These are phyloP conservation scores for Arabis hirsuta DNA, from an alignment of 345 rosid genomes.

Conservation along the genomic window DNA sequence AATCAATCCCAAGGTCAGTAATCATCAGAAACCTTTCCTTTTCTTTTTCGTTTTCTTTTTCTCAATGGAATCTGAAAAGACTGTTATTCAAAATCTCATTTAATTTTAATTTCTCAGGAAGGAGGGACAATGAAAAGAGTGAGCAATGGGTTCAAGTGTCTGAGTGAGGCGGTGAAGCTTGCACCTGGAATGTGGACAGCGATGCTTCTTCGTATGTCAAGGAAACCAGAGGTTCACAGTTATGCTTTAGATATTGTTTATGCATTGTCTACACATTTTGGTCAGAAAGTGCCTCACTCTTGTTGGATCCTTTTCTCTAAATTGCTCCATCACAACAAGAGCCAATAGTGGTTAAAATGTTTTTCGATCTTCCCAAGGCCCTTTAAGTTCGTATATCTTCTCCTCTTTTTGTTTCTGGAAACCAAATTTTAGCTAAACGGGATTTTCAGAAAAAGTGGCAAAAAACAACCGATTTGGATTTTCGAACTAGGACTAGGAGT, in stretches of 20 bases:
- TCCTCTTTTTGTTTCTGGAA: too few species aligned
- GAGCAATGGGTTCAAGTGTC: conserved; percentile 56
- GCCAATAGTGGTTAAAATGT: conserved; percentile 12
- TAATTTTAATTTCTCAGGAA: conserved; percentile 43
- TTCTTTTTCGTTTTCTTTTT: not conserved
- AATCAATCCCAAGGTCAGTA: conserved; percentile 23
- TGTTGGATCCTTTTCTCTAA: conserved; percentile 67
- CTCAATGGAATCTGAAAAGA: not conserved
- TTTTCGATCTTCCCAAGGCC: not conserved
- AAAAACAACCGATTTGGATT: too few species aligned
- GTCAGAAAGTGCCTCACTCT: conserved; percentile 58
- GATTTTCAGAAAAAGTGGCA: not conserved
- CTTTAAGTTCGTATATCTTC: too few species aligned
- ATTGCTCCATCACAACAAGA: conserved; percentile 50
- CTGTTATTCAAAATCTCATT: not conserved
- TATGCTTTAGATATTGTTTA: conserved; percentile 62
- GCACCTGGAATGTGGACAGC: conserved; percentile 86
- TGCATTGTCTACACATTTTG: conserved; percentile 52
- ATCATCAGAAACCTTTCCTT: not conserved
- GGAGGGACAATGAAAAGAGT: conserved; percentile 55
- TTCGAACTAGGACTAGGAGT: too few species aligned
- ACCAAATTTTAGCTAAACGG: too few species aligned
- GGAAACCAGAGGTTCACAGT: conserved; percentile 65
- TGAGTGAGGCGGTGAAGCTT: conserved; percentile 66
- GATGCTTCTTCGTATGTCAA: conserved; percentile 66